Conservation (phyloP, 768 basidiomycete genomes). For the Mycena vulgaris region DNA sequence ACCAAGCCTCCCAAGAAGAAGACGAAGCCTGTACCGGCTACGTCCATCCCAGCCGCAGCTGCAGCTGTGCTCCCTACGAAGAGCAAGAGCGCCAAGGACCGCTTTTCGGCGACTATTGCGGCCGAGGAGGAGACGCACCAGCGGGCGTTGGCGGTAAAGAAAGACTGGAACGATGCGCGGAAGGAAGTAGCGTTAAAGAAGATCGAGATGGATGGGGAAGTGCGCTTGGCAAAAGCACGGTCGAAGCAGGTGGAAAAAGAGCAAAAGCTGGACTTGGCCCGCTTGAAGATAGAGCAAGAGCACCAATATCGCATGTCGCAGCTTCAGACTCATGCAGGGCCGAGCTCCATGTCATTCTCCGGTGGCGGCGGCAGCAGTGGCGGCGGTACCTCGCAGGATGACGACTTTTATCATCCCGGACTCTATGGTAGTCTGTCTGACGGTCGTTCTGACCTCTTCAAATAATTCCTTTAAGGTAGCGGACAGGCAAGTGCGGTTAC, state of each 20-base stretch:
- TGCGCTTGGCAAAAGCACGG: not conserved
- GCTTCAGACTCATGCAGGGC: not conserved
- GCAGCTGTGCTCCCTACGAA: not conserved
- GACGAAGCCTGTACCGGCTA: not conserved
- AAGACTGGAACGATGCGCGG: not conserved
- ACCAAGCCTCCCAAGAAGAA: not conserved
- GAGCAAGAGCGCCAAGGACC: constrained; percentile 13
- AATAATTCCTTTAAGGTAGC: no score
- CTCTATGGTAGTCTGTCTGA: not conserved
- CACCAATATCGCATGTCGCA: constrained; percentile 36
- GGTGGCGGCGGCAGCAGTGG: no score
- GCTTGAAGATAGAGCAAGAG: constrained; percentile 49
- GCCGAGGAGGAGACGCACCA: constrained; percentile 23
- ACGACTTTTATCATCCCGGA: no score
- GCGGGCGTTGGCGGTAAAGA: constrained; percentile 6
- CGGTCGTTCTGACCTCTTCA: no score
- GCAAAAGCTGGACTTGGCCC: not conserved
- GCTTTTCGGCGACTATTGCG: not conserved
- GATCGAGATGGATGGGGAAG: no score
- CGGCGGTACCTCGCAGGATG: no score
- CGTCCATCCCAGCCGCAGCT: not conserved
- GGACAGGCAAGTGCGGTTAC: no score
- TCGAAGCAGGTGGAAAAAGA: not conserved
- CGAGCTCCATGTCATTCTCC: not conserved
- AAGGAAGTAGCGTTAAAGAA: constrained; percentile 14